Conservation (phyloP, 306 rosid genomes). For the barrel medic (Medicago truncatula) region MtrunA17r5.0-ANR NC_053046.1:27269001-27269500, state of each 20-base stretch:
- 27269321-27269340: neutral
- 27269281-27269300: neutral
- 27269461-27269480: neutral
- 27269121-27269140: conserved; percentile 1
- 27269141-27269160: neutral
- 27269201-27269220: neutral
- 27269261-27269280: neutral
- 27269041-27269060: neutral
- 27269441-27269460: neutral
- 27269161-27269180: conserved; percentile 4
- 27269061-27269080: neutral
- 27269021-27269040: neutral
- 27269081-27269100: conserved; percentile 27
- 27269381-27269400: neutral
- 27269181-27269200: neutral
- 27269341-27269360: neutral
- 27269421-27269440: neutral
- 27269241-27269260: neutral
- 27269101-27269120: conserved; percentile 11
- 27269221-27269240: neutral
- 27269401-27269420: neutral
- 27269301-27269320: neutral
- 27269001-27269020: neutral
- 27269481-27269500: conserved; percentile 29
- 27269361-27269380: neutral